Evolutionary conservation across 2,329 filamentous ascomycete species (phyloP).

Genomic region (Furcasterigmium furcatum): DNA sequence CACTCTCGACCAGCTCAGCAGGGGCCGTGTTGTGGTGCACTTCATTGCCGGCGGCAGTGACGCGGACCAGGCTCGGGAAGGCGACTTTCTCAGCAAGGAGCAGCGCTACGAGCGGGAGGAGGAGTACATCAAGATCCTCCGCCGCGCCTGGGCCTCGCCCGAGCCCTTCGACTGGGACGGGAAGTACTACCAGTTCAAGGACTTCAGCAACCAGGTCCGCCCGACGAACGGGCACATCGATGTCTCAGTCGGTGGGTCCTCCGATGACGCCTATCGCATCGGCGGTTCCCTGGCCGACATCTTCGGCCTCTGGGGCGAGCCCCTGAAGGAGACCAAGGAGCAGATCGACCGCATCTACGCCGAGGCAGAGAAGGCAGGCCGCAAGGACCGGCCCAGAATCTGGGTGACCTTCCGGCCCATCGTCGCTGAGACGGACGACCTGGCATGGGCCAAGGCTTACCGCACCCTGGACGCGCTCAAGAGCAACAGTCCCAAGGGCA

Average conservation of each 20-base stretch:
- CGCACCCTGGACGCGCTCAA: constrained; percentile 50
- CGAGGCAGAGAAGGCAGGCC: constrained; percentile 54
- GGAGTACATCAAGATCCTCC: constrained; percentile 60
- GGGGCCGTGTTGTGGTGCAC: constrained; percentile 56
- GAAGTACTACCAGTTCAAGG: constrained; percentile 57
- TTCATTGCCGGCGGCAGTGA: constrained; percentile 62
- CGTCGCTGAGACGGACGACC: constrained; percentile 56
- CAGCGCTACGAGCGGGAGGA: constrained; percentile 56
- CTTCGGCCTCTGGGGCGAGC: constrained; percentile 63
- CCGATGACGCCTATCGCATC: constrained; percentile 55
- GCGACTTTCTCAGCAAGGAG: constrained; percentile 56
- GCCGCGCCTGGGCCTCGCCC: constrained; percentile 52
- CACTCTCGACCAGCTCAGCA: constrained; percentile 57
- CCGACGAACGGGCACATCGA: constrained; percentile 52
- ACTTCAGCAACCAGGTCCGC: constrained; percentile 51
- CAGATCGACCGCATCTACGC: constrained; percentile 60
- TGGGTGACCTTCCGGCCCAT: constrained; percentile 65
- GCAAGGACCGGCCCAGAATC: constrained; percentile 52
- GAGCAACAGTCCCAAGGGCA: constrained; percentile 30
- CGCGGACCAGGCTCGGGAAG: constrained; percentile 56
- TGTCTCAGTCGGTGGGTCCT: constrained; percentile 57
- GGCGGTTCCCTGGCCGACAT: constrained; percentile 58
- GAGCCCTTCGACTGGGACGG: constrained; percentile 61
- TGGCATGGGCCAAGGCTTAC: constrained; percentile 60
- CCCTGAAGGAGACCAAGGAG: constrained; percentile 59